Base-by-base conservation (phyloP, 306 rosid species). In the Carpinus fangiana region DNA sequence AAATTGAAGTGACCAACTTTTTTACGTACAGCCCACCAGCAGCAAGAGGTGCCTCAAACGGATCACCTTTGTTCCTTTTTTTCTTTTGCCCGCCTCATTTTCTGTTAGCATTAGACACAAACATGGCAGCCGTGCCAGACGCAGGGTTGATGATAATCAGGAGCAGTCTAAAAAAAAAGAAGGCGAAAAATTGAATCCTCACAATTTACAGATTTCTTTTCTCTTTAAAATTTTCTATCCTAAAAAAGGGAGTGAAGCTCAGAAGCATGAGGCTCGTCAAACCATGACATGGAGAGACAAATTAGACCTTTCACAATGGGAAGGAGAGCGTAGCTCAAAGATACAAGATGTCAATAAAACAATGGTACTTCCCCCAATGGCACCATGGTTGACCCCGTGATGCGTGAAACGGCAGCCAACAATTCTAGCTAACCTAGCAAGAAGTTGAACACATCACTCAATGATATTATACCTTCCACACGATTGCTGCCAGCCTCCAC, bases 401-500 rank as follows among this genome's bases (percentile, higher is more conserved):
- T 14, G 46, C 53, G 41, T 36, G 65, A 72, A 64, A 85, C 75
- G 69, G 71, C 57, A 60, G 48, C 64, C 31, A 53, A 70, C 74
- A 52, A 70, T 31, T 80, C 78, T 78, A 72, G 84, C 74, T 88
- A 85, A 43, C 91, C 90, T 79, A 92, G 85, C 85, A 92, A 85
- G 90, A 90, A 92, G 83, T 74, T 86, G 92, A 92, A 90, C 73
- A 92, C 92, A 47, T 92, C 97, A 65, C 90, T 86, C 86, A 90
- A 75, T 20, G 97, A 90, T 84, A 92, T 87, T 68, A 92, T 87
- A 51, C 97, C 97, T 84, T 92, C 93, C 54, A 92, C 97, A 7
- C 97, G 95, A 87, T 89, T 92, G 91, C 92, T 90, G 62, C 97
- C 97, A 17, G 97, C 95, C 83, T 92, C 97, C 79, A 92, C 97